Percentiles rank a stretch among this genome's conserved stretches.
Evolutionary conservation across 2,329 filamentous ascomycete species (phyloP).

Genomic region (Huntiella bhutanensis): DNA sequence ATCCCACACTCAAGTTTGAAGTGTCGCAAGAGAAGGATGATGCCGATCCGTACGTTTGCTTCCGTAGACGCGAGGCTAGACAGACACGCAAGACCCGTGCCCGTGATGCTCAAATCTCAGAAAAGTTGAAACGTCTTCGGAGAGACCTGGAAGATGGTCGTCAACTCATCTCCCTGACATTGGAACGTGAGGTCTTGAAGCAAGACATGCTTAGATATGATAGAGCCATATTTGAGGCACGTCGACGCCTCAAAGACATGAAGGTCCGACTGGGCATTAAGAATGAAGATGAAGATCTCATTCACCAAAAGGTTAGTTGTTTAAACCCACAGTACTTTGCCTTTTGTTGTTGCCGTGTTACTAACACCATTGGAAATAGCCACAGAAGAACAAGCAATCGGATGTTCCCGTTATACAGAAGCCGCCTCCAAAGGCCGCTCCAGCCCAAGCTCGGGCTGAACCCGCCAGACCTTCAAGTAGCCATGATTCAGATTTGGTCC

Average conservation of each 20-base stretch:
- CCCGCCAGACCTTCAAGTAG: constrained; percentile 1
- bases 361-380: constrained; percentile 27
- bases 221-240: constrained; percentile 63
- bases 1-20: constrained; percentile 77
- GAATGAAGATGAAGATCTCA: constrained; percentile 78
- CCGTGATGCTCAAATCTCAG: constrained; percentile 80
- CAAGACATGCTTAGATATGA: constrained; percentile 60
- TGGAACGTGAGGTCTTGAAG: constrained; percentile 62
- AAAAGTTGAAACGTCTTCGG: constrained; percentile 82
- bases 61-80: constrained; percentile 82
- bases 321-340: neutral
- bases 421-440: constrained; percentile 25
- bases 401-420: constrained; percentile 41
- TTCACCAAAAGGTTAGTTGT: constrained; percentile 58
- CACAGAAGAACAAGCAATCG: constrained; percentile 49
- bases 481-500: constrained; percentile 58
- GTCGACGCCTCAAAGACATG: constrained; percentile 64
- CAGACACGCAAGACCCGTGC: constrained; percentile 89
- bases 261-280: constrained; percentile 83
- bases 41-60: constrained; percentile 93
- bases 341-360: constrained; percentile 8
- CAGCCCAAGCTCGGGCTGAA: constrained; percentile 38
- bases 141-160: constrained; percentile 81
- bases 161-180: constrained; percentile 57
- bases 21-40: constrained; percentile 89